Evolutionary conservation across 202 grass and related monocot genomes (phyloP).

Genomic region (Bolboschoenoplectus hybrid): DNA sequence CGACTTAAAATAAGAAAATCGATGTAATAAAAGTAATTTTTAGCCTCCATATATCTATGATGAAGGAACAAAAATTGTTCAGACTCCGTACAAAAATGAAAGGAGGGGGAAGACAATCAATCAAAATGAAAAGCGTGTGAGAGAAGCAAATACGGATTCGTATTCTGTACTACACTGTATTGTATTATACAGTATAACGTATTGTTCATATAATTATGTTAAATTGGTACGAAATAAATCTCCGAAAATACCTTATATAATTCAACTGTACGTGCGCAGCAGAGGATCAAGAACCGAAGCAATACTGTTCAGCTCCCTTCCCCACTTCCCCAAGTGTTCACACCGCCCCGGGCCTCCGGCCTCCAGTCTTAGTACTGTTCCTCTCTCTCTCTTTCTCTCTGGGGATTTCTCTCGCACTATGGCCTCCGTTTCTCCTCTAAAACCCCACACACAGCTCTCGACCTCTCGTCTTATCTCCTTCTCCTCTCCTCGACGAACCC

Average conservation of each 20-base stretch:
- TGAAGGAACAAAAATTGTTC: neutral
- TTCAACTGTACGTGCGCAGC: too few species aligned
- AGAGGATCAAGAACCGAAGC: neutral
- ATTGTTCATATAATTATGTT: too few species aligned
- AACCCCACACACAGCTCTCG: constrained; percentile 33
- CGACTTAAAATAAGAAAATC: too few species aligned
- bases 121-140: neutral
- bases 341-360: neutral
- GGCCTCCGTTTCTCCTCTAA: constrained; percentile 22
- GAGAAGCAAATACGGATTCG: neutral
- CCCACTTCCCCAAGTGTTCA: neutral
- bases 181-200: too few species aligned
- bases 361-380: neutral
- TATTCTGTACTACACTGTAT: too few species aligned
- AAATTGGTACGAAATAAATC: too few species aligned
- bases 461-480: constrained; percentile 35
- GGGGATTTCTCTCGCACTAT: neutral
- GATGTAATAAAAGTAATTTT: too few species aligned
- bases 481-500: constrained; percentile 40
- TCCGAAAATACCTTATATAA: too few species aligned
- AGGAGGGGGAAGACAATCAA: neutral
- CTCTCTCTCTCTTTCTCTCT: neutral
- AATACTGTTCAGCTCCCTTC: neutral
- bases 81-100: neutral
- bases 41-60: too few species aligned